phyloP scores from a whole-genome alignment of 345 rosid genomes.

The Gossypium mustelinum region DNA sequence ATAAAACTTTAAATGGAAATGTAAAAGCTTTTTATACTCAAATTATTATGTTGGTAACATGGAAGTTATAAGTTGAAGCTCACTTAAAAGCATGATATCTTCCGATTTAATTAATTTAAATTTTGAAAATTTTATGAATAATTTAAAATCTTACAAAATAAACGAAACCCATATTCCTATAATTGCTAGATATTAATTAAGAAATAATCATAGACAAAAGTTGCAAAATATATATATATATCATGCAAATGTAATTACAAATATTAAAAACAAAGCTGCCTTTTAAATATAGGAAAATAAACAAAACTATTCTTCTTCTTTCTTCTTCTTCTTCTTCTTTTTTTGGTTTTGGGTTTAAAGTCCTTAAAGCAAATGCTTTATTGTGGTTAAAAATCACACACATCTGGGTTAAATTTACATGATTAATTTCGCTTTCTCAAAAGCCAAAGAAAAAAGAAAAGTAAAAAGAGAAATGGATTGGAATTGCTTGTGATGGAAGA shows the following conservation, averaged over 20 bases:
- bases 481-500: constrained; percentile 48
- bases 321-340: not conserved
- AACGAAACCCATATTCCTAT: not conserved
- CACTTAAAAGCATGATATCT: too few species aligned
- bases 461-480: constrained; percentile 4
- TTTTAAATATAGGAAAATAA: too few species aligned
- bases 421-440: constrained; percentile 20
- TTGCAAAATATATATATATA: not conserved
- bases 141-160: not conserved
- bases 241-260: not conserved
- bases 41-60: too few species aligned
- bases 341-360: not conserved
- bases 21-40: too few species aligned
- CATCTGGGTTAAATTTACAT: not conserved
- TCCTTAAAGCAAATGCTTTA: constrained; percentile 8
- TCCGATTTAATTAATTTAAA: too few species aligned
- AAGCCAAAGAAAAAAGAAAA: constrained; percentile 12
- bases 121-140: too few species aligned
- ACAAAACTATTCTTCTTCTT: not conserved
- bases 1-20: too few species aligned
- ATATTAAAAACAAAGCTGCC: not conserved
- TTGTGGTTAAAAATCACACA: not conserved
- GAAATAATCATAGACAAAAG: not conserved
- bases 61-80: too few species aligned
- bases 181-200: not conserved